A percentile compares a stretch with the other conserved stretches of the same genome.
Evolutionary conservation across 202 grass and related monocot genomes (phyloP).

Genomic region (Brachypodium distachyon): DNA sequence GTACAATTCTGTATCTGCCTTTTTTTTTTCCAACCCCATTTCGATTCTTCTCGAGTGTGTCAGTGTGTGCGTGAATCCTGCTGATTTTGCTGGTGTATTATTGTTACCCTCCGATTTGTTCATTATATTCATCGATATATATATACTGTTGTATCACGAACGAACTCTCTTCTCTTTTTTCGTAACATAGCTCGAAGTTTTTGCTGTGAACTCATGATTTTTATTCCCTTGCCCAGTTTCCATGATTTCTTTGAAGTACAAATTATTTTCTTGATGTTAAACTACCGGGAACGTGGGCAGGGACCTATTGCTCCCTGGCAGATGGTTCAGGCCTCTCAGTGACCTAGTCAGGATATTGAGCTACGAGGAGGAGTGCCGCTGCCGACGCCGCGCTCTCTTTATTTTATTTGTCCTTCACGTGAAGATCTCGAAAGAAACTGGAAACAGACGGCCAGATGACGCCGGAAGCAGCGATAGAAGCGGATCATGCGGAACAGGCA

Average conservation of each 20-base stretch:
- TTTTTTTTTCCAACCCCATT: not conserved
- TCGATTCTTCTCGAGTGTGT: not conserved
- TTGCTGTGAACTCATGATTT: conserved; percentile 1
- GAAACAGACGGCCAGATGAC: too few species aligned
- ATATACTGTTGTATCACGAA: conserved; percentile 5
- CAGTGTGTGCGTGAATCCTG: not conserved
- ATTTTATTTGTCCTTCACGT: too few species aligned
- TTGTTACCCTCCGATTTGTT: conserved; percentile 8
- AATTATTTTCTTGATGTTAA: not conserved
- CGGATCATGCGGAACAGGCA: too few species aligned
- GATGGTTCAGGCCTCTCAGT: not conserved
- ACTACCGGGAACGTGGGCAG: too few species aligned
- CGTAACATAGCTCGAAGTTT: conserved; percentile 19
- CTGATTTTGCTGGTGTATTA: conserved; percentile 13
- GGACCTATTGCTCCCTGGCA: not conserved
- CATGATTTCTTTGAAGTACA: not conserved
- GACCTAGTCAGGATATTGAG: too few species aligned
- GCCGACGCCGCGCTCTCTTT: not conserved
- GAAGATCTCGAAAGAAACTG: too few species aligned
- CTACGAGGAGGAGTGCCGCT: too few species aligned
- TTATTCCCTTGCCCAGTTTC: not conserved
- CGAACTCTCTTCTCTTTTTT: not conserved
- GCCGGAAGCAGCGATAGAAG: too few species aligned
- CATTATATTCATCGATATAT: conserved; percentile 29
- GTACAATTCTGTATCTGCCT: conserved; percentile 26